Conservation (phyloP, 371 early-diverging fungal genomes). For the Nematocida sp. region DNA sequence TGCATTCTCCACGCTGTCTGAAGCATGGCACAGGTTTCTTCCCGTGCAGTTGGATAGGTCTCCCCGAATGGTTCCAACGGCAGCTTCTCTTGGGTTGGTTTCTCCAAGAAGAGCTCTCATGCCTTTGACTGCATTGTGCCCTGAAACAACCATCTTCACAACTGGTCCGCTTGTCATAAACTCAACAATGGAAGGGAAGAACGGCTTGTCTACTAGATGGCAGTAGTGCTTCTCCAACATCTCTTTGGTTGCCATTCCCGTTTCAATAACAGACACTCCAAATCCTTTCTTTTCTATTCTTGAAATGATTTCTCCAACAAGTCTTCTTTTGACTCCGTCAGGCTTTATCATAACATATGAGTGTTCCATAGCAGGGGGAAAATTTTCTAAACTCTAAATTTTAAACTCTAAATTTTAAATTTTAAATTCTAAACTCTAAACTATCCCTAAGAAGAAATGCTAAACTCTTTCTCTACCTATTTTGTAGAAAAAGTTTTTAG, state of each 20-base stretch:
- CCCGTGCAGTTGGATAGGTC: conserved; percentile 72
- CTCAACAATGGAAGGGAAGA: conserved; percentile 82
- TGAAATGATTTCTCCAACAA: conserved; percentile 86
- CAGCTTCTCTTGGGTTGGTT: conserved; percentile 74
- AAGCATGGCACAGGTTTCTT: conserved; percentile 94
- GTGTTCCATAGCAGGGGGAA: conserved; percentile 67
- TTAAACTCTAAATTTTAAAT: no score
- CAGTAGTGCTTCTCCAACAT: conserved; percentile 86
- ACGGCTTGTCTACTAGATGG: conserved; percentile 79
- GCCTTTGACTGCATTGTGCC: conserved; percentile 86
- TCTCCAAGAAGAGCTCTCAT: conserved; percentile 87
- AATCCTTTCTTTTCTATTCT: conserved; percentile 76
- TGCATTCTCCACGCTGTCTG: conserved; percentile 89
- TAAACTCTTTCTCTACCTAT: no score
- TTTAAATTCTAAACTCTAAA: no score
- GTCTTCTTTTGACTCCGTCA: conserved; percentile 67
- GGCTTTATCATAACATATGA: conserved; percentile 66
- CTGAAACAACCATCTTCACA: conserved; percentile 82
- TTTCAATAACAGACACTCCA: conserved; percentile 74
- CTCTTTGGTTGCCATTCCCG: conserved; percentile 70
- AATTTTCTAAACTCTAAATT: no score
- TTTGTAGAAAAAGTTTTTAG: no score
- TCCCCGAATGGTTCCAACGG: conserved; percentile 96
- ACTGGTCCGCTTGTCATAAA: conserved; percentile 83
- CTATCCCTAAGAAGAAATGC: no score